Conservation (phyloP, 1,139 yeast species). For the Hemisphaericaspora lyxosophila region DNA sequence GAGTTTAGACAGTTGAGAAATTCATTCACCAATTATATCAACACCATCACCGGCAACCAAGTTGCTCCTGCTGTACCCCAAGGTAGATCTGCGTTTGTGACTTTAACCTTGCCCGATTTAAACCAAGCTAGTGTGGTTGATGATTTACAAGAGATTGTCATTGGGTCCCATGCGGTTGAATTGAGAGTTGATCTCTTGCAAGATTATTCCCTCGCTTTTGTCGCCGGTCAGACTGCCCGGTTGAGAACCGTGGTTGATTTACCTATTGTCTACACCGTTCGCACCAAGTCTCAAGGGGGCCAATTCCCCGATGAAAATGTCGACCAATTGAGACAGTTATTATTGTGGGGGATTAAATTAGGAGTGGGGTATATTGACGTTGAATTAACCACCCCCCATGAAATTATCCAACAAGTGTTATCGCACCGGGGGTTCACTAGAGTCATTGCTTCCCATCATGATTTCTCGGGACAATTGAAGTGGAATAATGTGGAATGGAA, state of each 20-base stretch:
- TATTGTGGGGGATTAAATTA: constrained; percentile 64
- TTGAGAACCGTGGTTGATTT: constrained; percentile 61
- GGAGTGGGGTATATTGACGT: constrained; percentile 59
- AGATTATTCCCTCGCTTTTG: constrained; percentile 50
- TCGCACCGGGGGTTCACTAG: constrained; percentile 56
- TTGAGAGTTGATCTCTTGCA: constrained; percentile 73
- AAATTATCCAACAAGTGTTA: constrained; percentile 29
- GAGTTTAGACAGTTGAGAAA: constrained; percentile 60
- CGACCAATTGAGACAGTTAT: constrained; percentile 52
- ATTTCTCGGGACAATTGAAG: constrained; percentile 56
- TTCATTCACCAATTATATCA: constrained; percentile 59
- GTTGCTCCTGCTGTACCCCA: constrained; percentile 46
- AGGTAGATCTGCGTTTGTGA: constrained; percentile 66
- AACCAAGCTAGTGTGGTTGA: constrained; percentile 38
- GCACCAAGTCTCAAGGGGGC: constrained; percentile 84
- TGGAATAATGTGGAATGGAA: constrained; percentile 80
- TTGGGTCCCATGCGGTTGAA: constrained; percentile 82
- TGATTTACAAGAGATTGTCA: constrained; percentile 48
- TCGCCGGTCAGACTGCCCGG: constrained; percentile 71
- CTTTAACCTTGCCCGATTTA: constrained; percentile 63
- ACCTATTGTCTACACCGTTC: constrained; percentile 80
- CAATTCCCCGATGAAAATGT: constrained; percentile 55
- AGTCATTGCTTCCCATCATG: constrained; percentile 82
- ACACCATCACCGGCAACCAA: constrained; percentile 62
- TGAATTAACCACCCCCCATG: constrained; percentile 45